A percentile compares a stretch with the other conserved stretches of the same genome.
These are phyloP conservation scores for Xylariaceae sp. DNA, from an alignment of 2,329 filamentous ascomycete species.

Conservation along the genomic window DNA sequence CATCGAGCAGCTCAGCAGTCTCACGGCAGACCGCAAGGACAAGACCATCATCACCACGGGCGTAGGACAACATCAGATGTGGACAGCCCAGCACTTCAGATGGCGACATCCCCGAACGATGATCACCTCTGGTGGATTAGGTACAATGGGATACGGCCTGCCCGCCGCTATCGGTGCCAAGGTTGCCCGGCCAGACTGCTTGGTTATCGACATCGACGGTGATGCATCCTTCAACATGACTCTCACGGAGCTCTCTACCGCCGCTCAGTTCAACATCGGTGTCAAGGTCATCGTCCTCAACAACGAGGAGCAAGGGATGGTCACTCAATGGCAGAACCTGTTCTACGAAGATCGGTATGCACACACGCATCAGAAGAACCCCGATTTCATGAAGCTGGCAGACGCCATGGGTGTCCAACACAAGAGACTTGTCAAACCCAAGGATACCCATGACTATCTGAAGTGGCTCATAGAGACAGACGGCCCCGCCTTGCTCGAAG, in stretches of 20 bases:
- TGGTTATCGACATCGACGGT: slow-evolving; percentile 94
- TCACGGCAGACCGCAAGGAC: slow-evolving; percentile 71
- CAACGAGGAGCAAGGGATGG: slow-evolving; percentile 98
- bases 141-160: slow-evolving; percentile 93
- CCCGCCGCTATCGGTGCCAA: slow-evolving; percentile 79
- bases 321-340: slow-evolving; percentile 96
- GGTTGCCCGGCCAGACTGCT: slow-evolving; percentile 57
- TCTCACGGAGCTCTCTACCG: slow-evolving; percentile 87
- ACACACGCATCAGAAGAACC: slow-evolving; percentile 90
- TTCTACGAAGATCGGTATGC: slow-evolving; percentile 93
- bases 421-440: slow-evolving; percentile 64
- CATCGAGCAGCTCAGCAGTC: slow-evolving; percentile 82
- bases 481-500: slow-evolving; percentile 88
- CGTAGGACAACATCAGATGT: slow-evolving; percentile 99
- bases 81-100: slow-evolving; percentile 87
- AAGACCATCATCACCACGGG: slow-evolving; percentile 89
- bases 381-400: slow-evolving; percentile 90
- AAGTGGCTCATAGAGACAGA: slow-evolving; percentile 86
- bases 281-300: slow-evolving; percentile 93
- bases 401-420: slow-evolving; percentile 86
- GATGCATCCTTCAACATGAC: slow-evolving; percentile 99
- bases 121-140: slow-evolving; percentile 93
- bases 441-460: slow-evolving; percentile 70
- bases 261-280: slow-evolving; percentile 91
- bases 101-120: slow-evolving; percentile 61